A percentile compares a stretch with the other conserved stretches of the same genome.
Evolutionary conservation across 768 basidiomycete genomes (phyloP).

Genomic region (Termitomyces sp.): DNA sequence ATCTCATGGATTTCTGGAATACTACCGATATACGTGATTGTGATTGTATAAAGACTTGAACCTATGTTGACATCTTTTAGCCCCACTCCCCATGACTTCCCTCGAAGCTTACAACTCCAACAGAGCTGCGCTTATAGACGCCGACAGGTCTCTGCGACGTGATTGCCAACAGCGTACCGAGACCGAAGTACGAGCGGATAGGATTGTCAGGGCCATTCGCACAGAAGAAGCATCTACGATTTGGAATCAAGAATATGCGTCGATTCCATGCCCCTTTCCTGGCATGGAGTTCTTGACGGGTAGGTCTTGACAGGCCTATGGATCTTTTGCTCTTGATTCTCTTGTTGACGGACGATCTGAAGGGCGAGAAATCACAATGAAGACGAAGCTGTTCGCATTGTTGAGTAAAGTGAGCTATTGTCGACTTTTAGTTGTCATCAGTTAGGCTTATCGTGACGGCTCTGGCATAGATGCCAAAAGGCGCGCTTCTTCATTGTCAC

Average conservation of each 20-base stretch:
- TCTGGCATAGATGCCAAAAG: slow-evolving; percentile 71
- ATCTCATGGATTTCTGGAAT: too few species aligned
- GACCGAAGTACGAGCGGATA: slow-evolving; percentile 52
- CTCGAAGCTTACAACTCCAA: slow-evolving; percentile 27
- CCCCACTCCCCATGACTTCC: slow-evolving; percentile 8
- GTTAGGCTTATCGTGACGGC: not conserved
- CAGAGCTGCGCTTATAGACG: slow-evolving; percentile 32
- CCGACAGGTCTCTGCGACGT: slow-evolving; percentile 49
- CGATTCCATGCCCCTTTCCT: slow-evolving; percentile 61
- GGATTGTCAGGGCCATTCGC: slow-evolving; percentile 52
- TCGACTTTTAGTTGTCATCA: not conserved
- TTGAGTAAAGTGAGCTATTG: slow-evolving; percentile 46
- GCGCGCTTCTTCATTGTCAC: slow-evolving; percentile 70
- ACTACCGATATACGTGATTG: too few species aligned
- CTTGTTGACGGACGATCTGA: slow-evolving; percentile 1
- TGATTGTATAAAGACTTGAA: not conserved
- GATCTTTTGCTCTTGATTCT: not conserved
- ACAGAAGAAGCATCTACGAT: slow-evolving; percentile 48
- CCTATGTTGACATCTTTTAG: not conserved
- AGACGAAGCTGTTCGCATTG: slow-evolving; percentile 59
- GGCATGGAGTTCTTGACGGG: slow-evolving; percentile 80
- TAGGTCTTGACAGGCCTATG: slow-evolving; percentile 23
- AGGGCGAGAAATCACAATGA: slow-evolving; percentile 56
- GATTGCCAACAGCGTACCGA: slow-evolving; percentile 34
- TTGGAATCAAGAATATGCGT: slow-evolving; percentile 55